Base-by-base conservation (phyloP, 2,329 filamentous ascomycete genomes). In the Orbilia oligospora region DNA sequence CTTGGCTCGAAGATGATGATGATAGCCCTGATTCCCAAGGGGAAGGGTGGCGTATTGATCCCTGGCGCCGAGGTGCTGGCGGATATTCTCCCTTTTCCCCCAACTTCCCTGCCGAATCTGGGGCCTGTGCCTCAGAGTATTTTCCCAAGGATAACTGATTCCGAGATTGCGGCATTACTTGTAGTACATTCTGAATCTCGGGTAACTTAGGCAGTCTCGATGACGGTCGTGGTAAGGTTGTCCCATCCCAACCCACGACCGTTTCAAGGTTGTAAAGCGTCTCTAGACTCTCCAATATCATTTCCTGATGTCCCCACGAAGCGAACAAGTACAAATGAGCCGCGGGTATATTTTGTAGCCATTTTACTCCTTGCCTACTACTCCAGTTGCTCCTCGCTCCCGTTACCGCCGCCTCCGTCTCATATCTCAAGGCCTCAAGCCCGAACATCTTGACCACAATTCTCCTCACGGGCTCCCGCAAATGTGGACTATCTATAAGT, bases 1-100 rank as follows among this genome's bases (percentile, higher is more conserved):
- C 2, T 33, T 53, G 58, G 30, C 16, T 22, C 36, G 20, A 27
- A 5, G 41, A 41, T 65, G 27, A 53, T 41, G 8, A 49, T 9
- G 33, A n/a, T 24, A 14, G 38, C 3, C 66, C 66, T 6, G 49
- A 56, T 22, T 44, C 58, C 69, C 69, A 72, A 56, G 69, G 69
- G 3, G 69, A 72, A 22, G 58, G 33, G 24, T 63, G 51, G 12
- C 56, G 33, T 63, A 56, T 56, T 22, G 44, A 63, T 20, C 53
- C 36, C 41, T 48, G 53, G 18, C 38, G 38, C 18, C 27, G n/a
- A 2, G 44, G 41, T 16, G 10, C 38, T 18, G 36, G 49, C 8
- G 20, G 53, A 30, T 3, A 22, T 58, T 10, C 1, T n/a, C 44
- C 16, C 12, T 51, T 20, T 12, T 3, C 53, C 18, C 1, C 9